These are phyloP conservation scores for Bonia amplexicaulis DNA, from an alignment of 176 grass and related monocot genomes.

Conservation along the genomic window DNA sequence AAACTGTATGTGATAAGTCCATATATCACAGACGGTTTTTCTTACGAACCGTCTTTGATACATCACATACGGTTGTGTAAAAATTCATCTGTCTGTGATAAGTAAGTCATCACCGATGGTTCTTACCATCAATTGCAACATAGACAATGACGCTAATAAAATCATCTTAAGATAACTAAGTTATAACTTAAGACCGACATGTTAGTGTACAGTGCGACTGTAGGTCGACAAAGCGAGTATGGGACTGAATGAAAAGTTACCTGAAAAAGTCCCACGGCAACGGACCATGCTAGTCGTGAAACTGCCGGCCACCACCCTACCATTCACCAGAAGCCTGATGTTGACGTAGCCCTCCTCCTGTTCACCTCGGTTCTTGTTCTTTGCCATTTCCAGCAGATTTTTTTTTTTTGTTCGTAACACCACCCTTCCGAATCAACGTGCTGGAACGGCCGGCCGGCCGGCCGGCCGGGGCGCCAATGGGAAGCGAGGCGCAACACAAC, in stretches of 20 bases:
- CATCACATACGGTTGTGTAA: too few species aligned
- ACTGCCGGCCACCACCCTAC: slow-evolving; percentile 34
- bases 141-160: too few species aligned
- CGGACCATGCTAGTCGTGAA: slow-evolving; percentile 23
- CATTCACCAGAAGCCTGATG: background rate
- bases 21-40: too few species aligned
- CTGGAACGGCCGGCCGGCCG: background rate
- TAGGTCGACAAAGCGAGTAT: background rate
- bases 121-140: too few species aligned
- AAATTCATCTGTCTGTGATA: too few species aligned
- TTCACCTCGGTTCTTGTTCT: background rate
- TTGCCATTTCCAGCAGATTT: background rate
- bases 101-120: too few species aligned
- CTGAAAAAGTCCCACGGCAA: slow-evolving; percentile 20
- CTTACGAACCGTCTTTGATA: too few species aligned
- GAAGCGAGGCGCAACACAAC: background rate
- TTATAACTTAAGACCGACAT: accelerated
- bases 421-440: background rate
- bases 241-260: slow-evolving; percentile 18
- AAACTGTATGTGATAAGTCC: too few species aligned
- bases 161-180: too few species aligned
- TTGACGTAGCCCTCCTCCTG: background rate
- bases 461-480: background rate
- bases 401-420: background rate
- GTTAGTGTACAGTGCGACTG: background rate